Conservation (phyloP, 129 eudicot genomes). For the Flaveria ramosissima region DNA sequence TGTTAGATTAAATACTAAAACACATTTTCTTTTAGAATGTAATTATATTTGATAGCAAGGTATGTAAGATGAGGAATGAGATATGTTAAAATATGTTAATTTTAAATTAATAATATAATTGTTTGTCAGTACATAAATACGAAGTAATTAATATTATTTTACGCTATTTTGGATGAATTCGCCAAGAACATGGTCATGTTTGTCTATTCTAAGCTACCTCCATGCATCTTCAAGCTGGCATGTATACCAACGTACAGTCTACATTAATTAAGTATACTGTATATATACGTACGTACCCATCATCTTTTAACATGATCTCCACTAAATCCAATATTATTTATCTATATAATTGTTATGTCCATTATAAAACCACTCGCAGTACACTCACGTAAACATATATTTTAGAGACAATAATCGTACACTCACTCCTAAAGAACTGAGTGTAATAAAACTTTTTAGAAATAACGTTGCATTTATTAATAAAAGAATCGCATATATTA, state of each 20-base stretch:
- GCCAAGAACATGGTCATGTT: constrained; percentile 33
- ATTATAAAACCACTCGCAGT: background rate
- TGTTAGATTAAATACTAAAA: background rate
- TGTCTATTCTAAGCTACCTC: constrained; percentile 37
- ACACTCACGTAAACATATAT: background rate
- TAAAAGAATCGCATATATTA: no score
- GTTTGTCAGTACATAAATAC: background rate
- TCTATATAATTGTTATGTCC: no score
- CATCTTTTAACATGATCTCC: constrained; percentile 16
- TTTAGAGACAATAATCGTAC: background rate
- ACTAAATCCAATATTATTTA: background rate
- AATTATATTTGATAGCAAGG: background rate
- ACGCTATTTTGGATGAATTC: constrained; percentile 23
- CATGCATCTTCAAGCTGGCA: constrained; percentile 37
- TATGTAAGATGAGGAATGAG: background rate
- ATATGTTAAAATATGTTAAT: constrained; percentile 4
- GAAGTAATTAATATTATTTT: background rate
- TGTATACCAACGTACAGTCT: constrained; percentile 26
- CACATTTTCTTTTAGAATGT: background rate
- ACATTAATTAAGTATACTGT: constrained; percentile 5
- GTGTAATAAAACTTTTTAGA: no score
- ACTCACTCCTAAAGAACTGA: no score
- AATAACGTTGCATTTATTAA: no score
- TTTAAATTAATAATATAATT: background rate
- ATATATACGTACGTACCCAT: constrained; percentile 15